These are phyloP conservation scores for Artemisia annua DNA, from an alignment of 129 eudicot genomes.

Conservation along the genomic window DNA sequence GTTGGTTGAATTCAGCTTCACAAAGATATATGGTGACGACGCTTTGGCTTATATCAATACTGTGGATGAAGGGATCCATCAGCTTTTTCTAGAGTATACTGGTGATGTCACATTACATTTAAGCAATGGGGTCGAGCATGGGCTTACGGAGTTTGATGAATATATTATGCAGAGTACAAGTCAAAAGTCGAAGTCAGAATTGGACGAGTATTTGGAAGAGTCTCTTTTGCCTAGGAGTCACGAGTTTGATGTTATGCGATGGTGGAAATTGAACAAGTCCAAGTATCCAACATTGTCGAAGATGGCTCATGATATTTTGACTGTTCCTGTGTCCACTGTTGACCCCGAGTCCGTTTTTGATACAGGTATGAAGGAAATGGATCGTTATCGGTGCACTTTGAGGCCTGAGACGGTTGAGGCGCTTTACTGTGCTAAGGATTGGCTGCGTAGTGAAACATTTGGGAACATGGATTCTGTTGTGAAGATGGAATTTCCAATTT, in stretches of 20 bases:
- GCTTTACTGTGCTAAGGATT: constrained; percentile 75
- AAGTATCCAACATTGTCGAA: constrained; percentile 80
- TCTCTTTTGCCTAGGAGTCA: constrained; percentile 68
- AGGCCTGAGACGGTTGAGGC: constrained; percentile 86
- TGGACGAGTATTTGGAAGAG: constrained; percentile 86
- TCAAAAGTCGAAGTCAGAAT: constrained; percentile 61
- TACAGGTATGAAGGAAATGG: constrained; percentile 59
- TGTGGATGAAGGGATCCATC: constrained; percentile 89
- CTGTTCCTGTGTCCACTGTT: constrained; percentile 62
- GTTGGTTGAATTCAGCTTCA: constrained; percentile 86
- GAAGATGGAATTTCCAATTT: constrained; percentile 72
- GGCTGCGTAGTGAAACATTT: constrained; percentile 44
- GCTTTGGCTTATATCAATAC: constrained; percentile 50
- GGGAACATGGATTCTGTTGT: constrained; percentile 33
- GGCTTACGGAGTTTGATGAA: constrained; percentile 79
- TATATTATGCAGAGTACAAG: constrained; percentile 68
- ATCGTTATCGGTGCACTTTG: constrained; percentile 55
- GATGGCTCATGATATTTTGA: constrained; percentile 86
- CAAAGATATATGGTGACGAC: constrained; percentile 74
- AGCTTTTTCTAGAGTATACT: constrained; percentile 68
- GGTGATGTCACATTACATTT: constrained; percentile 38
- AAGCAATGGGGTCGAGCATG: constrained; percentile 46
- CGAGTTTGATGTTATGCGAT: constrained; percentile 80
- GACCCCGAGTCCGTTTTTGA: constrained; percentile 53
- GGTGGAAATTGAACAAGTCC: constrained; percentile 74